Evolutionary conservation across 768 basidiomycete genomes (phyloP).

Genomic region (Panaeolus papilionaceus): DNA sequence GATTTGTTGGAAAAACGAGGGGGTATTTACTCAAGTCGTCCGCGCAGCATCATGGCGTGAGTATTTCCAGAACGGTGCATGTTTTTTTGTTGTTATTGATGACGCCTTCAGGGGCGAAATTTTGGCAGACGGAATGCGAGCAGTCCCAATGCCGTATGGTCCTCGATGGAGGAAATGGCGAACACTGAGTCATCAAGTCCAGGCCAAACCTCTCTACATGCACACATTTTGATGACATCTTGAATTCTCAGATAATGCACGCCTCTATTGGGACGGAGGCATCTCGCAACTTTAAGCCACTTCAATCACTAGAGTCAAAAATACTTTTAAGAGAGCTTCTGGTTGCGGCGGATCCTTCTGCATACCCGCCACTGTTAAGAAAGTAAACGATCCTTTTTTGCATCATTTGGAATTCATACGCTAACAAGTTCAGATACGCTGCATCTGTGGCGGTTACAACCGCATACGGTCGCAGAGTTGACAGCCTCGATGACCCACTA

Average conservation of each 20-base stretch:
- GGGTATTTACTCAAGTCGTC: slow-evolving; percentile 41
- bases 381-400: slow-evolving; percentile 21
- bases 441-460: slow-evolving; percentile 32
- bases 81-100: neutral
- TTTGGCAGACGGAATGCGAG: slow-evolving; percentile 38
- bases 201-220: neutral
- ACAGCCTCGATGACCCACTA: slow-evolving; percentile 29
- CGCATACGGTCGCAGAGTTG: slow-evolving; percentile 32
- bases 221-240: slow-evolving; percentile 14
- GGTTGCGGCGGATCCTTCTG: slow-evolving; percentile 20
- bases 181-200: slow-evolving; percentile 29
- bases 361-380: slow-evolving; percentile 26
- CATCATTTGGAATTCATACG: neutral
- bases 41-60: slow-evolving; percentile 38
- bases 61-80: slow-evolving; percentile 7
- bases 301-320: slow-evolving; percentile 31
- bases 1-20: slow-evolving; percentile 40
- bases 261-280: slow-evolving; percentile 33
- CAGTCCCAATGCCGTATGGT: slow-evolving; percentile 39
- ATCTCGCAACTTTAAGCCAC: slow-evolving; percentile 29
- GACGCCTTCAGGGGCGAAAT: slow-evolving; percentile 33
- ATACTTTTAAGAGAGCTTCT: slow-evolving; percentile 31
- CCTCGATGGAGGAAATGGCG: slow-evolving; percentile 40
- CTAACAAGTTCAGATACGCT: slow-evolving; percentile 26
- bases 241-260: slow-evolving; percentile 31